These are phyloP conservation scores for Coemansia sp. DNA, from an alignment of 192 early-diverging fungal genomes.

Conservation along the genomic window DNA sequence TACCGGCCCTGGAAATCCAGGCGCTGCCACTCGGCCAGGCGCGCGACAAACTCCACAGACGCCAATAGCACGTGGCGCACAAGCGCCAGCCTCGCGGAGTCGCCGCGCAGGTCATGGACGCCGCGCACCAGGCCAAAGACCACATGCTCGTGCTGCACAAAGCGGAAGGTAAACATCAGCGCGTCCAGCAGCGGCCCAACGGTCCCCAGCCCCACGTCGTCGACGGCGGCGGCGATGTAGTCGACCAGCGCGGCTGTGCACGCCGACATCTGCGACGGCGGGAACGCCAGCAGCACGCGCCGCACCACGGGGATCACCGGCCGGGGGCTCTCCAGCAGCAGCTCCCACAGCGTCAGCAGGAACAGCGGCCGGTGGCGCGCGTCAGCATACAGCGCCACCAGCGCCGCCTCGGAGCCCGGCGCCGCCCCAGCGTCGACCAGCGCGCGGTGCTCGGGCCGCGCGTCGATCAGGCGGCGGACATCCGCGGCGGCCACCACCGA, in stretches of 20 bases:
- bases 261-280: slow-evolving; percentile 71
- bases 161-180: slow-evolving; percentile 73
- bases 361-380: slow-evolving; percentile 67
- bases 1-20: slow-evolving; percentile 67
- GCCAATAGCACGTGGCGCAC: slow-evolving; percentile 60
- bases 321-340: slow-evolving; percentile 21
- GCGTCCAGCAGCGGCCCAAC: slow-evolving; percentile 60
- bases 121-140: slow-evolving; percentile 70
- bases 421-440: slow-evolving; percentile 21
- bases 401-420: slow-evolving; percentile 27
- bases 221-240: slow-evolving; percentile 57
- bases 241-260: slow-evolving; percentile 71
- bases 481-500: slow-evolving; percentile 23
- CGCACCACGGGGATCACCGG: slow-evolving; percentile 58
- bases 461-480: slow-evolving; percentile 31
- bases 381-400: slow-evolving; percentile 63
- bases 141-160: slow-evolving; percentile 72
- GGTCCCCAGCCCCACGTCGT: neutral
- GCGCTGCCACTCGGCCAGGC: slow-evolving; percentile 68
- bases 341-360: slow-evolving; percentile 71
- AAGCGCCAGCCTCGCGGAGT: slow-evolving; percentile 58
- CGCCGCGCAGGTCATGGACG: slow-evolving; percentile 60
- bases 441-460: slow-evolving; percentile 32
- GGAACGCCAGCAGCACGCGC: slow-evolving; percentile 70
- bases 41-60: slow-evolving; percentile 55